These are phyloP conservation scores for Selaginella moellendorffii DNA, from an alignment of 75 land plant species.

Conservation along the genomic window DNA sequence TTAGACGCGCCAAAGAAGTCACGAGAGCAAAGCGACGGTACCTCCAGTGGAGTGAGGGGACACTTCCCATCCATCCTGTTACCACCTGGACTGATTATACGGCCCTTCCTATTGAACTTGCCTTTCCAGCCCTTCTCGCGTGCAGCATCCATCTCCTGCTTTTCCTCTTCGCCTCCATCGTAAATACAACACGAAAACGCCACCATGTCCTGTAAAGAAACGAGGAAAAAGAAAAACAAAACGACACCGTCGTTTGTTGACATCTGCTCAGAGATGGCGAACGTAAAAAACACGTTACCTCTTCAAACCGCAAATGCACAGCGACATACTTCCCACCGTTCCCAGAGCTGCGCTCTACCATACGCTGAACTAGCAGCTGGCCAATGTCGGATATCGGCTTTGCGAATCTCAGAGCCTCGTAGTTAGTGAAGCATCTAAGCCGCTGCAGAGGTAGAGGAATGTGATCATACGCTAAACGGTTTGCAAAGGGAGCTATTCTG, in stretches of 20 bases:
- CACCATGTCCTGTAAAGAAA: constrained; percentile 80
- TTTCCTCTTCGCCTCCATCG: constrained; percentile 76
- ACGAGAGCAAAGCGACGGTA: too few species aligned
- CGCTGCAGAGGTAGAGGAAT: constrained; percentile 63
- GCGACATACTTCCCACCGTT: constrained; percentile 79
- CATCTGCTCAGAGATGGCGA: neutral
- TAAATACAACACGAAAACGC: constrained; percentile 96
- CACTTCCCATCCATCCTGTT: constrained; percentile 84
- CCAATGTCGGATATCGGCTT: constrained; percentile 47
- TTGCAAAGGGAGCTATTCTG: constrained; percentile 93
- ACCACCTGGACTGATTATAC: constrained; percentile 64
- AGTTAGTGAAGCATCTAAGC: constrained; percentile 88
- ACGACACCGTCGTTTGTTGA: neutral
- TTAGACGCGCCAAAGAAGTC: too few species aligned
- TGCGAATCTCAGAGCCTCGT: constrained; percentile 79
- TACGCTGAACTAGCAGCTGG: constrained; percentile 50
- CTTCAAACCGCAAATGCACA: constrained; percentile 96
- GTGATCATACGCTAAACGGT: constrained; percentile 68
- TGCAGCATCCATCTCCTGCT: constrained; percentile 53
- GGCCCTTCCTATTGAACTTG: constrained; percentile 82
- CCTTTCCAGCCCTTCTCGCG: constrained; percentile 94
- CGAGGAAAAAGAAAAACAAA: neutral
- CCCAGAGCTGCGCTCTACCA: constrained; percentile 54
- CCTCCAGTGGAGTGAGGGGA: constrained; percentile 95
- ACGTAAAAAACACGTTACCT: constrained; percentile 30